Evolutionary conservation across 176 grass and related monocot species (phyloP), one percentile per base, ranked within the genome.

Genomic region (Oryza australiensis): DNA sequence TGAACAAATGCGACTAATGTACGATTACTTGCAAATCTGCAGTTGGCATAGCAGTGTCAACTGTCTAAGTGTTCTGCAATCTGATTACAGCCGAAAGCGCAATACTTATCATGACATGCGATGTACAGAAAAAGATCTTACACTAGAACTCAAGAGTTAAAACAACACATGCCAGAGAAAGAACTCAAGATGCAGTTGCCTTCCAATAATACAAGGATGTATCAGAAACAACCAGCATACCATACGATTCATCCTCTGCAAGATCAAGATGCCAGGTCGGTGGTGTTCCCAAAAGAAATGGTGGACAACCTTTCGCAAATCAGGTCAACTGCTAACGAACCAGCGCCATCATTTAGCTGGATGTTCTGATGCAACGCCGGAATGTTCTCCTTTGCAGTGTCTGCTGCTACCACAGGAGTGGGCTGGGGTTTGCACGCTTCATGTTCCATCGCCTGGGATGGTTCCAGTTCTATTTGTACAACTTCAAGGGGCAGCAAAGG

Each of bases 331-430:
- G 62, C 32, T 7, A 78, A 48, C 30, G 66, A 51, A 73, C 55
- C 85, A 0, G 20, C 14, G 27, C 41, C 57, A 10, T 38, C 66
- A 65, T 46, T 78, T 73, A 46, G 33, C 20, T 86, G 78, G 28
- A 82, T 40, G n/a, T 82, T 78, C 45, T 73, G 57, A n/a, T 86
- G 66, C 66, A 67, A 0, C 0, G n/a, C 66, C 1, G 83, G 83
- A 62, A 73, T 82, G 60, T 89, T 89, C 43, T 89, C 88, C 38
- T 89, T 89, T 13, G 45, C 18, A 20, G 46, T 66, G 38, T 86
- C 78, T 22, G 16, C 22, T 8, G 4, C 16, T 18, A 57, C 48
- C 45, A 85, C 42, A 12, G 4, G 11, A 12, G 46, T 0, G 5
- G 26, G 9, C 55, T 76, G 57, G 20, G 2, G 26, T 5, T 16